Percentiles rank a stretch among this genome's conserved stretches.
These are phyloP conservation scores for Paspalum notatum DNA, from an alignment of 176 grass and related monocot species.

Conservation along the genomic window DNA sequence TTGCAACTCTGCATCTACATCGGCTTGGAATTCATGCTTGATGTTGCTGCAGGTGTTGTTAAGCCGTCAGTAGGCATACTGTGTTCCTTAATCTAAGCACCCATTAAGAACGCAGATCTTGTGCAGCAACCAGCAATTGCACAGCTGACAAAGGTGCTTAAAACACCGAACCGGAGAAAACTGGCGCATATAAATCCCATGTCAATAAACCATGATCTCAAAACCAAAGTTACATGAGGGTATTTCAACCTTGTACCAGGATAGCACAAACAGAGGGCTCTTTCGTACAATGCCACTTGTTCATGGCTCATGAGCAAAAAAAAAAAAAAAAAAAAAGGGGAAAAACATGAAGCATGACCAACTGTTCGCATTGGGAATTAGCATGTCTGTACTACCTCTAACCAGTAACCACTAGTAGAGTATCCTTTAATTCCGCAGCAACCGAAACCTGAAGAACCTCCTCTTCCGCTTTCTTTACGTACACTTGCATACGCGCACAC, in stretches of 20 bases:
- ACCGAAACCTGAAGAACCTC: conserved; percentile 34
- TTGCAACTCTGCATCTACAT: too few relatives aligned
- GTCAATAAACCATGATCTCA: background rate
- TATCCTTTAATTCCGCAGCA: conserved; percentile 25
- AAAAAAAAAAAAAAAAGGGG: background rate
- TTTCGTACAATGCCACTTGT: conserved; percentile 28
- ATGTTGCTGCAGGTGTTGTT: background rate
- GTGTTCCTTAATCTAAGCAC: background rate
- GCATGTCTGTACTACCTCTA: background rate
- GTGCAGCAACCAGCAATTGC: background rate
- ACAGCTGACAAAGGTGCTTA: background rate
- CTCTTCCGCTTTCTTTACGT: conserved; percentile 27
- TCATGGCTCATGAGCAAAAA: conserved; percentile 37
- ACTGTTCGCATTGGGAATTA: conserved; percentile 17
- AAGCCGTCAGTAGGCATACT: background rate
- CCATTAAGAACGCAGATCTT: background rate
- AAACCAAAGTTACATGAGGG: conserved; percentile 35
- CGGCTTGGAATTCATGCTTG: background rate
- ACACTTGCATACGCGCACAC: conserved; percentile 7
- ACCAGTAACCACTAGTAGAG: background rate
- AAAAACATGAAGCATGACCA: conserved; percentile 27
- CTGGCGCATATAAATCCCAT: background rate
- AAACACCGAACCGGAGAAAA: background rate
- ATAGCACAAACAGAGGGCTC: background rate
- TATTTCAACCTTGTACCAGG: conserved; percentile 32